phyloP scores from a whole-genome alignment of 495 filamentous ascomycete genomes.

The Symbiotaphrina buchneri region DNA sequence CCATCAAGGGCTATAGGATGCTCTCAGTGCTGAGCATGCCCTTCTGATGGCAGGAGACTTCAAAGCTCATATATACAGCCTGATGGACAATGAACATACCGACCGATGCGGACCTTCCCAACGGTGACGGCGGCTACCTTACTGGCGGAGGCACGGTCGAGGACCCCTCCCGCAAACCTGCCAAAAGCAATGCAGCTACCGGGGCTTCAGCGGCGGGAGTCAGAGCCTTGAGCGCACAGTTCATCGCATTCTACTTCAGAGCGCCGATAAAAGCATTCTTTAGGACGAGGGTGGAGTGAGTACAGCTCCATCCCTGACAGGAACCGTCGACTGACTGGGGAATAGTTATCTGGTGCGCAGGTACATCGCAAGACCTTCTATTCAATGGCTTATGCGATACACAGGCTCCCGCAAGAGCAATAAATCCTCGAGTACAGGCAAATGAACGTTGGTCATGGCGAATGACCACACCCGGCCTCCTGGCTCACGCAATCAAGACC shows the following conservation, averaged over 20 bases:
- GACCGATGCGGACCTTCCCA: too few species aligned
- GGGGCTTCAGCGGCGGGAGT: slow-evolving; percentile 54
- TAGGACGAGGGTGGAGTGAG: slow-evolving; percentile 66
- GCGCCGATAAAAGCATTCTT: slow-evolving; percentile 83
- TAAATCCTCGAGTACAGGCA: slow-evolving; percentile 33
- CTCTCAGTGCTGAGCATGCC: too few species aligned
- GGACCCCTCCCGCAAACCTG: too few species aligned
- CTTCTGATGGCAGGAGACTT: too few species aligned
- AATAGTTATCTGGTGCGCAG: slow-evolving; percentile 41
- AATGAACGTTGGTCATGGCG: slow-evolving; percentile 41
- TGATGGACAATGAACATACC: too few species aligned
- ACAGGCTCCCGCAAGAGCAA: slow-evolving; percentile 46
- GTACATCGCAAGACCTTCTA: too few species aligned
- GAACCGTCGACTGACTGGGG: slow-evolving; percentile 6
- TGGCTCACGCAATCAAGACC: slow-evolving; percentile 54
- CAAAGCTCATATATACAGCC: too few species aligned
- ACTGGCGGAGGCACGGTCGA: too few species aligned
- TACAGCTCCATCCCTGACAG: slow-evolving; percentile 7
- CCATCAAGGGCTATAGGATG: too few species aligned
- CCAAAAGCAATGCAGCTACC: slow-evolving; percentile 44
- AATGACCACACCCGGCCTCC: slow-evolving; percentile 54
- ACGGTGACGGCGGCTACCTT: too few species aligned
- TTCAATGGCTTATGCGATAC: too few species aligned
- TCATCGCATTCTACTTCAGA: slow-evolving; percentile 73
- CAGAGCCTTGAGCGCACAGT: slow-evolving; percentile 55